These are phyloP conservation scores for Phytopythium helicoides DNA, from an alignment of 352 stramenopile genomes.

Conservation along the genomic window DNA sequence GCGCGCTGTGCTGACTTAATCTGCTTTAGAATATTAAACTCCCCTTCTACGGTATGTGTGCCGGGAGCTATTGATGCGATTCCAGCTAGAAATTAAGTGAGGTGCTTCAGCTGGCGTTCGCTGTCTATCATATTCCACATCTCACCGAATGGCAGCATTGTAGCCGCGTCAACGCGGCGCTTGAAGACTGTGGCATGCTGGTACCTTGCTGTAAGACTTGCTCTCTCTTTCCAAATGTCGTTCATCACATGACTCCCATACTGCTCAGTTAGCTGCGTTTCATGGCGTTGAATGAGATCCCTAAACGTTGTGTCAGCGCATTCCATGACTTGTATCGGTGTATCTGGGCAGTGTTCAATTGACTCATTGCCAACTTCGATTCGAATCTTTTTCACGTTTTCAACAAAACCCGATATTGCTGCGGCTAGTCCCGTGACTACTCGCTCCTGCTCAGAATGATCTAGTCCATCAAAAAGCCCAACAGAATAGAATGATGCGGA, in stretches of 20 bases:
- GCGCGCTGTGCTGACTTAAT: neutral
- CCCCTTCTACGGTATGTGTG: slow-evolving; percentile 6
- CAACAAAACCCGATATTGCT: neutral
- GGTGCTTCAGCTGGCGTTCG: neutral
- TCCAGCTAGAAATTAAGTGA: neutral
- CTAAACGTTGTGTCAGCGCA: neutral
- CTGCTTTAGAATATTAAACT: slow-evolving; percentile 3
- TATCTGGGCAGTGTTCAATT: neutral
- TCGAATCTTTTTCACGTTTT: neutral
- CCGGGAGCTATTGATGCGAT: slow-evolving; percentile 1
- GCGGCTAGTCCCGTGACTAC: neutral
- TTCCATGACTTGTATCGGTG: neutral
- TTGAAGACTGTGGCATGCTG: neutral
- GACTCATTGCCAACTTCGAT: neutral
- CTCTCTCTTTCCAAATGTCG: neutral
- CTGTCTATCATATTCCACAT: neutral
- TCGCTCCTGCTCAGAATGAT: neutral
- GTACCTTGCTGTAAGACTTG: neutral
- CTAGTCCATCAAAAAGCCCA: neutral
- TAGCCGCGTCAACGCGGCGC: neutral
- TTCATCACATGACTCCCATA: neutral
- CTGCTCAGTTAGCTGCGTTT: neutral
- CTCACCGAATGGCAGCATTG: neutral
- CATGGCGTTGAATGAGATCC: neutral
- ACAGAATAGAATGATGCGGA: neutral